Conservation (phyloP, 495 filamentous ascomycete genomes). For the Tuber microsphaerosporum region DNA sequence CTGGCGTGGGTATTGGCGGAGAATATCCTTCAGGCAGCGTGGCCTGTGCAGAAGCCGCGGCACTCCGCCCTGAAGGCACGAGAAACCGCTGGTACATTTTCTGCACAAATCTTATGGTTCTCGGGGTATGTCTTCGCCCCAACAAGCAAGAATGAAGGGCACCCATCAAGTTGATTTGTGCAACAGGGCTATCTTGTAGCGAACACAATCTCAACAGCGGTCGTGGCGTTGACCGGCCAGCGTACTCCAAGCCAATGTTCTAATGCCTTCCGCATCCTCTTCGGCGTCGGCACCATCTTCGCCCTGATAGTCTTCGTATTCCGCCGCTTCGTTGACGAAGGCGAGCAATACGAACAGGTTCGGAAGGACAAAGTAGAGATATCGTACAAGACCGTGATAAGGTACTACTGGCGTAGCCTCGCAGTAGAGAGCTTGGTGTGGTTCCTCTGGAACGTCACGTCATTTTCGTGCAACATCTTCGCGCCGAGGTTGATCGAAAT, state of each 20-base stretch:
- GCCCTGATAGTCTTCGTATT: slow-evolving; percentile 67
- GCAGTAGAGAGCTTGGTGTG: slow-evolving; percentile 70
- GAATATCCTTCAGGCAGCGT: slow-evolving; percentile 90
- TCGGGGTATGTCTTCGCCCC: slow-evolving; percentile 9
- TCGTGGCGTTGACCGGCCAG: slow-evolving; percentile 63
- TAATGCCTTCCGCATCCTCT: slow-evolving; percentile 48
- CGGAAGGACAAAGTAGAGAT: slow-evolving; percentile 47
- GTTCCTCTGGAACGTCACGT: slow-evolving; percentile 74
- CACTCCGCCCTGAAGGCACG: slow-evolving; percentile 70
- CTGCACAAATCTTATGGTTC: slow-evolving; percentile 83
- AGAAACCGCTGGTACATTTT: slow-evolving; percentile 87
- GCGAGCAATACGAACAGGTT: slow-evolving; percentile 67
- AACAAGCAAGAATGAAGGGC: neutral
- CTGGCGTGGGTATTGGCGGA: slow-evolving; percentile 57
- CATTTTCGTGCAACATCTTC: slow-evolving; percentile 41
- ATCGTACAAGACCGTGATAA: slow-evolving; percentile 52
- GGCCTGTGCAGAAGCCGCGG: slow-evolving; percentile 72
- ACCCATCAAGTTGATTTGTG: neutral
- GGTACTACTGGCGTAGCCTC: slow-evolving; percentile 58
- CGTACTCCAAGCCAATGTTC: slow-evolving; percentile 67
- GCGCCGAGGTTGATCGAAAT: slow-evolving; percentile 41
- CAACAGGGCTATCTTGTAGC: slow-evolving; percentile 44
- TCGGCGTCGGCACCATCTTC: slow-evolving; percentile 74
- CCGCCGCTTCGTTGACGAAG: slow-evolving; percentile 70
- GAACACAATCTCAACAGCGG: slow-evolving; percentile 44